A percentile compares a stretch with the other conserved stretches of the same genome.
Evolutionary conservation across 148 eudicot species (phyloP).

Genomic region (Camellia granthamiana): DNA sequence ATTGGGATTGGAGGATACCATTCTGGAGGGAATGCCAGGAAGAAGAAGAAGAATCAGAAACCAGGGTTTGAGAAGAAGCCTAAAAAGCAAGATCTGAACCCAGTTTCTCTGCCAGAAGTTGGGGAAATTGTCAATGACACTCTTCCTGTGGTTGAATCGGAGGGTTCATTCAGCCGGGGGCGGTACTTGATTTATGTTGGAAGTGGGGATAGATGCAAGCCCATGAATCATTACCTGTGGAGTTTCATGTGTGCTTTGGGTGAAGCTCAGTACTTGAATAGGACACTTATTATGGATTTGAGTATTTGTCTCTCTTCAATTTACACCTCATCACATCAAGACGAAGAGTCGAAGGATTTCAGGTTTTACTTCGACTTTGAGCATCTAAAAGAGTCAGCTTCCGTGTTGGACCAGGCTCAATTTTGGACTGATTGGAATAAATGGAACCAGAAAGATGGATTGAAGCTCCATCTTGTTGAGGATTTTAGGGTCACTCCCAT

Average conservation of each 20-base stretch:
- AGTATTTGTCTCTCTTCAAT: slow-evolving; percentile 74
- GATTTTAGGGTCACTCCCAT: slow-evolving; percentile 71
- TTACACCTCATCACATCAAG: slow-evolving; percentile 58
- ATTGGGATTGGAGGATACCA: slow-evolving; percentile 77
- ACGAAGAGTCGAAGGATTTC: slow-evolving; percentile 94
- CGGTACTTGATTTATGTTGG: slow-evolving; percentile 73
- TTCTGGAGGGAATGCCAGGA: slow-evolving; percentile 82
- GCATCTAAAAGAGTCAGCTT: slow-evolving; percentile 85
- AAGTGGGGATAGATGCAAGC: slow-evolving; percentile 91
- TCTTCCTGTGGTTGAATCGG: slow-evolving; percentile 79
- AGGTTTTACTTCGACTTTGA: slow-evolving; percentile 91
- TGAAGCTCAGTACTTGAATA: slow-evolving; percentile 92
- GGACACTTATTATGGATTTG: slow-evolving; percentile 86
- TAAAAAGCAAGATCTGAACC: slow-evolving; percentile 14
- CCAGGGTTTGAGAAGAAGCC: slow-evolving; percentile 52
- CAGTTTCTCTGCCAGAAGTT: slow-evolving; percentile 47
- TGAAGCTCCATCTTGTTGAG: slow-evolving; percentile 62
- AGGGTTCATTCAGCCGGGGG: slow-evolving; percentile 58
- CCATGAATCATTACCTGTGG: slow-evolving; percentile 92
- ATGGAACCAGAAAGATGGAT: slow-evolving; percentile 62
- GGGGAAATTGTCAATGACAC: slow-evolving; percentile 80
- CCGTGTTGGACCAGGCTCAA: slow-evolving; percentile 74
- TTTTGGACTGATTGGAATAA: slow-evolving; percentile 80
- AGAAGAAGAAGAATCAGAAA: slow-evolving; percentile 62
- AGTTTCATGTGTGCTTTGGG: slow-evolving; percentile 94